Percentiles rank a stretch among this genome's conserved stretches.
Evolutionary conservation across 1,284 basidiomycete genomes (phyloP).

Genomic region (Leccinum subrobustum): DNA sequence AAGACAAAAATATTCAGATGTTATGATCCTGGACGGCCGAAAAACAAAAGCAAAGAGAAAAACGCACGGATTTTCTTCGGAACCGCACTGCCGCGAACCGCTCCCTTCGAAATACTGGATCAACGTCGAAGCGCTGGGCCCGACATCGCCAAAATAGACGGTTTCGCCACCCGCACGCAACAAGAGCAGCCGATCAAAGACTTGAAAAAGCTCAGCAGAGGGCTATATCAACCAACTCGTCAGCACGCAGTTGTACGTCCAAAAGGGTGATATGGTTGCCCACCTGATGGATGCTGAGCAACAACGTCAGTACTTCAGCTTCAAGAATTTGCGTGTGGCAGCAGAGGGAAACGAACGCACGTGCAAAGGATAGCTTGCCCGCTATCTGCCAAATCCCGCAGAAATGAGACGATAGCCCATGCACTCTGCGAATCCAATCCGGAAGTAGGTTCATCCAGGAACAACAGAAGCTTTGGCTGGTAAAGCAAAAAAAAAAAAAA

Average conservation of each 20-base stretch:
- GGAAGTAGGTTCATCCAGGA: slow-evolving; percentile 82
- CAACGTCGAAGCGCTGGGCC: slow-evolving; percentile 52
- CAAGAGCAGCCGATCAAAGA: slow-evolving; percentile 61
- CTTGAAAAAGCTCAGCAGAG: slow-evolving; percentile 67
- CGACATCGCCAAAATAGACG: slow-evolving; percentile 78
- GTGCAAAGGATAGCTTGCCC: slow-evolving; percentile 77
- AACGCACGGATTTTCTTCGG: slow-evolving; percentile 43
- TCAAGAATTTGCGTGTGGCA: not conserved
- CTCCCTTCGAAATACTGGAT: slow-evolving; percentile 70
- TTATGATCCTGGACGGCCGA: not conserved
- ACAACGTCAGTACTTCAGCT: not conserved
- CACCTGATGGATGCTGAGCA: slow-evolving; percentile 26
- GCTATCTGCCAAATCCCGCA: slow-evolving; percentile 78
- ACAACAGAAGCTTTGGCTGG: slow-evolving; percentile 72
- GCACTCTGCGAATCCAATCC: slow-evolving; percentile 89
- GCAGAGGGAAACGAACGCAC: slow-evolving; percentile 45
- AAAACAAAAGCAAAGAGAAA: not conserved
- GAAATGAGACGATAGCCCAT: slow-evolving; percentile 81
- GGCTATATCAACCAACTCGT: slow-evolving; percentile 49
- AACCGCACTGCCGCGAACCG: slow-evolving; percentile 47
- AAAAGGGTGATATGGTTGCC: not conserved
- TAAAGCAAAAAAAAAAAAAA: not conserved
- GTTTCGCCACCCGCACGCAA: slow-evolving; percentile 72
- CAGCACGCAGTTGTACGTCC: not conserved
- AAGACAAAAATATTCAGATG: not conserved